Evolutionary conservation across 2,329 filamentous ascomycete species (phyloP), one percentile per base, ranked within the genome.

Genomic region (Pestalotiopsis sp.): DNA sequence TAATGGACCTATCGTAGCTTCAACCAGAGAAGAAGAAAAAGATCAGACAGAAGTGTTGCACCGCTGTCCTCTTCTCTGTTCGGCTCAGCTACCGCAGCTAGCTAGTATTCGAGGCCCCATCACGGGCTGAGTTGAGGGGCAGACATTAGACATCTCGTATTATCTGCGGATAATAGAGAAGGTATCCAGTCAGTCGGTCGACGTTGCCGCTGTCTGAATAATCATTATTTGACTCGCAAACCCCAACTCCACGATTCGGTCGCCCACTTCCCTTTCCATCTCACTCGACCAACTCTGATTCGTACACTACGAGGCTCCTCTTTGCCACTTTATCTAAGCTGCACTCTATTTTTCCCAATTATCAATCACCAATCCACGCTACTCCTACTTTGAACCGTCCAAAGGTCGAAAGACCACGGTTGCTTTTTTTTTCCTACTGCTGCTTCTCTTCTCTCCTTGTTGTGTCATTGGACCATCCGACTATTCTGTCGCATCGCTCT

Each of bases 381-480:
- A 38, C 61, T 41, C 14, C 61, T 38, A 38, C 27, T 52, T 52
- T 52, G 14, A 52, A 11, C 45, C 45, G 45, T 23, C 45, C 31
- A 36, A 27, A 52, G 25, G 4, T 52, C 58, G 69, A 73, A 68
- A 75, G 73, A 72, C 74, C 74, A 75, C 74, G 69, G 73, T 75
- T 72, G 69, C 73, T 72, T 66, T 68, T 66, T 68, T 70, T 71
- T 13, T 59, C 63, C 61, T 67, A 25, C 52, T 45, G 17, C 31
- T 45, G 17, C 31, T 36, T 36, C 25, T 39, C 36, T 69, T 67
- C 20, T 66, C 57, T 41, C 41, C 17, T 66, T 65, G 67, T 67
- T 70, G 39, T 23, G 64, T 52, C 71, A 70, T 61, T 57, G 61
- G 38, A 70, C 65, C 52, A 59, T 62, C 17, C 45, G 17, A 52